A percentile compares a stretch with the other conserved stretches of the same genome.
Conservation (phyloP, 176 grass and related monocot genomes). For the Poa annua region DNA sequence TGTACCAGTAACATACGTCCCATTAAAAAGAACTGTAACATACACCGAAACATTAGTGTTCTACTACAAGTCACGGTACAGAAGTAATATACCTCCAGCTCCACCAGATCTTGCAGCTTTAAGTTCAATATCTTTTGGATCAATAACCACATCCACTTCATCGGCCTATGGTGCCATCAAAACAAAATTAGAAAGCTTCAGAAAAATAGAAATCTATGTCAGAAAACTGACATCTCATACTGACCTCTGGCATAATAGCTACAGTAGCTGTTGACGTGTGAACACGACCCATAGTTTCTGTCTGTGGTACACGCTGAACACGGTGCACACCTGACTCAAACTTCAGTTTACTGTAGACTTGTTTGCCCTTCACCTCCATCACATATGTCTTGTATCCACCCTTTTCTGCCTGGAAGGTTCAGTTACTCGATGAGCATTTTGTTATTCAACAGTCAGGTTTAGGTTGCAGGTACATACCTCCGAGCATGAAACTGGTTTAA, state of each 20-base stretch:
- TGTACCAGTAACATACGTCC: neutral
- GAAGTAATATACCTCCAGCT: conserved; percentile 78
- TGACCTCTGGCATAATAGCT: conserved; percentile 96
- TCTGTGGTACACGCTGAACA: conserved; percentile 92
- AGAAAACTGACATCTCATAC: conserved; percentile 21
- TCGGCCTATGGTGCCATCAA: conserved; percentile 61
- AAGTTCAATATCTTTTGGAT: conserved; percentile 96
- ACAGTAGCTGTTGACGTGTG: conserved; percentile 98
- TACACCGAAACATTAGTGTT: neutral
- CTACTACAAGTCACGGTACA: conserved; percentile 7
- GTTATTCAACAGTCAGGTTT: conserved; percentile 39
- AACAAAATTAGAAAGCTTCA: neutral
- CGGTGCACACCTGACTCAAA: conserved; percentile 95
- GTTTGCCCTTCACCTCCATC: conserved; percentile 94
- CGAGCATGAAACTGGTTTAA: conserved; percentile 72
- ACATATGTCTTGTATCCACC: conserved; percentile 92
- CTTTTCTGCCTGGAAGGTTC: conserved; percentile 70
- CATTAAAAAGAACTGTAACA: conserved; percentile 12
- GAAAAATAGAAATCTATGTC: neutral
- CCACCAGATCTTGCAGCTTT: conserved; percentile 95
- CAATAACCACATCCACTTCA: conserved; percentile 96
- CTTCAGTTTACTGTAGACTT: conserved; percentile 93
- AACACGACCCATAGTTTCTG: conserved; percentile 88
- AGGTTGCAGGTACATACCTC: conserved; percentile 62
- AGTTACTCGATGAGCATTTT: conserved; percentile 25